phyloP scores from a whole-genome alignment of 2,329 filamentous ascomycete species.

The Neonectria neomacrospora region DNA sequence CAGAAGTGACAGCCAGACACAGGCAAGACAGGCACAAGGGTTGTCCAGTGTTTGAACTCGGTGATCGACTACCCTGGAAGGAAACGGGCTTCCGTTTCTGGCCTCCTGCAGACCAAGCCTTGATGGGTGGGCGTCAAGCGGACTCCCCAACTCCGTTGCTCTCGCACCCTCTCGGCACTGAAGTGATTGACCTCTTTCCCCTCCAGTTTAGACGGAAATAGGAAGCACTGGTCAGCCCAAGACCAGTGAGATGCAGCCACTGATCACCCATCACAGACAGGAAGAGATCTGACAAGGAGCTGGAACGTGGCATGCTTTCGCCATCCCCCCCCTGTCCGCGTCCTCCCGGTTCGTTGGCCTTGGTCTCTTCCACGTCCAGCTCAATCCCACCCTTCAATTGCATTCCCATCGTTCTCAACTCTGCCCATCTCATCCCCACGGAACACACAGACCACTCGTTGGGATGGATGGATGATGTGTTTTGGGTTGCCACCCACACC shows the following conservation, averaged over 20 bases:
- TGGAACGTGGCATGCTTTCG: constrained; percentile 11
- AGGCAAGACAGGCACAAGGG: not conserved
- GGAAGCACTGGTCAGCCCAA: constrained; percentile 17
- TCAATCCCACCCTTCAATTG: constrained; percentile 16
- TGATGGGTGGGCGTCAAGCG: not conserved
- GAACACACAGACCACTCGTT: constrained; percentile 37
- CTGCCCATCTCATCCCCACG: constrained; percentile 22
- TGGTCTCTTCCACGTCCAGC: constrained; percentile 5
- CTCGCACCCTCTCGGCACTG: constrained; percentile 27
- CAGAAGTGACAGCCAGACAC: constrained; percentile 24
- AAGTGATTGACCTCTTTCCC: constrained; percentile 11
- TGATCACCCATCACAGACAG: constrained; percentile 13
- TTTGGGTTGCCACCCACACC: constrained; percentile 36
- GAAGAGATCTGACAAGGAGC: constrained; percentile 17
- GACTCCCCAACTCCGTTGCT: constrained; percentile 5
- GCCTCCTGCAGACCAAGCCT: constrained; percentile 29
- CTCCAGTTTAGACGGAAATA: constrained; percentile 8
- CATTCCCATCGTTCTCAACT: constrained; percentile 19
- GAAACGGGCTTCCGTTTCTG: constrained; percentile 25
- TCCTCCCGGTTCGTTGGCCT: constrained; percentile 7
- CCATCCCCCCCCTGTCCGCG: constrained; percentile 6
- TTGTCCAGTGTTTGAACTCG: constrained; percentile 6
- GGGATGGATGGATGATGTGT: constrained; percentile 30
- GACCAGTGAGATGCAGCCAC: constrained; percentile 4
- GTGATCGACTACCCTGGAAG: constrained; percentile 29